phyloP scores from a whole-genome alignment of 2,329 filamentous ascomycete genomes.

The Teratosphaeria destructans region DNA sequence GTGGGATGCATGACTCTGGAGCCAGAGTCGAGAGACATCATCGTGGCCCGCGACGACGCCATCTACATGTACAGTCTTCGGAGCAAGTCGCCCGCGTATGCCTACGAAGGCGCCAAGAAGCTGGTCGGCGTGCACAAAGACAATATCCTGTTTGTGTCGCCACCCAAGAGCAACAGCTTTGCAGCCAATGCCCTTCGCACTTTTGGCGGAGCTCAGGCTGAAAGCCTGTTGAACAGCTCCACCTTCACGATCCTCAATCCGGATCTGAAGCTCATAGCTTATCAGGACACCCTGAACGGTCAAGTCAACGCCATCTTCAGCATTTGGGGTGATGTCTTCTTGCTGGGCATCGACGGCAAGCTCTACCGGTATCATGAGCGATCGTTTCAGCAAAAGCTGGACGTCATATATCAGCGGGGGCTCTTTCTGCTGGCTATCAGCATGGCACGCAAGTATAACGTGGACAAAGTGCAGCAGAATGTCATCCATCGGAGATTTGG shows the following conservation, averaged over 20 bases:
- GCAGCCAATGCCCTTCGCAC: conserved; percentile 55
- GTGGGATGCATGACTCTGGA: conserved; percentile 94
- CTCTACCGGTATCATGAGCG: conserved; percentile 86
- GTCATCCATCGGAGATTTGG: conserved; percentile 88
- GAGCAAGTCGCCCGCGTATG: conserved; percentile 76
- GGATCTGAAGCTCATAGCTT: conserved; percentile 78
- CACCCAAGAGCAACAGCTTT: conserved; percentile 50
- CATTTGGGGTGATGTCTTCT: conserved; percentile 84
- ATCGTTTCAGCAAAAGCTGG: conserved; percentile 76
- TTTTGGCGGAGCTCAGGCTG: conserved; percentile 62
- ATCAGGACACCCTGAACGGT: conserved; percentile 74
- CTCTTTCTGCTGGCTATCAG: conserved; percentile 87
- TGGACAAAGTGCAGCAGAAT: conserved; percentile 74
- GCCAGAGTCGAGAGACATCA: conserved; percentile 65
- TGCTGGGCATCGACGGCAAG: conserved; percentile 88
- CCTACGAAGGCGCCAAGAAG: conserved; percentile 85
- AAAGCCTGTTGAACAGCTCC: conserved; percentile 74
- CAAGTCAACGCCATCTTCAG: conserved; percentile 70
- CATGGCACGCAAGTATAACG: conserved; percentile 76
- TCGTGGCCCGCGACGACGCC: conserved; percentile 90
- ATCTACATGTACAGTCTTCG: conserved; percentile 86
- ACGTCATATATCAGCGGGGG: conserved; percentile 88
- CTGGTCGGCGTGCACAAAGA: conserved; percentile 69
- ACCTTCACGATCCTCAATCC: conserved; percentile 89
- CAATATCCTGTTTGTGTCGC: conserved; percentile 79